Evolutionary conservation across 768 basidiomycete genomes (phyloP).

Genomic region (Gloeostereum incarnatum): DNA sequence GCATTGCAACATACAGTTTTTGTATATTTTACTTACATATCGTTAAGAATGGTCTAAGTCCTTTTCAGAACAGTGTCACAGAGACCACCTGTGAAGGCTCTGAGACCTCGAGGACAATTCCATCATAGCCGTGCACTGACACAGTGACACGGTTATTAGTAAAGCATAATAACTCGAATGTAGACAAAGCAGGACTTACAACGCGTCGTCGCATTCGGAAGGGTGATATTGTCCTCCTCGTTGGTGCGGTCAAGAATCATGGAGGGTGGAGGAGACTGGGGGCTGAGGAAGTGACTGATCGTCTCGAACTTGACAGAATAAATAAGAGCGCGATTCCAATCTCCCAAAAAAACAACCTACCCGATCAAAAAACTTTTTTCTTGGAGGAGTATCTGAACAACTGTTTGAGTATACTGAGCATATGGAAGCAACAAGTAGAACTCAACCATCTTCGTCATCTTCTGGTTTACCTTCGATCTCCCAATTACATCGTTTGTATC

Average conservation of each 20-base stretch:
- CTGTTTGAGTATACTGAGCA: conserved; percentile 4
- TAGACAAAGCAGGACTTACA: conserved; percentile 33
- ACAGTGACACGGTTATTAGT: not conserved
- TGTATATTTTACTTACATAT: no score
- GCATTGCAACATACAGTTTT: no score
- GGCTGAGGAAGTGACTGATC: conserved; percentile 69
- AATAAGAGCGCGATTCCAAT: no score
- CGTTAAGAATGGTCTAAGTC: no score
- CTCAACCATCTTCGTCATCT: conserved; percentile 75
- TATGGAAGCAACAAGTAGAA: conserved; percentile 1
- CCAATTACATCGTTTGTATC: conserved; percentile 90
- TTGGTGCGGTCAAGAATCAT: conserved; percentile 78
- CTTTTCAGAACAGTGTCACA: conserved; percentile 61
- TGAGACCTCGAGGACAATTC: conserved; percentile 72
- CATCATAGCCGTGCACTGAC: conserved; percentile 70
- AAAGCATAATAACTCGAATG: conserved; percentile 7
- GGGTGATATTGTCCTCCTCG: conserved; percentile 60
- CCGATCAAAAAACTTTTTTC: conserved; percentile 64
- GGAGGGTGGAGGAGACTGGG: conserved; percentile 64
- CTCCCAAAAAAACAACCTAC: conserved; percentile 33
- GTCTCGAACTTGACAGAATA: conserved; percentile 50
- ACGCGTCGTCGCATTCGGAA: conserved; percentile 56
- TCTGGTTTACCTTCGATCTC: conserved; percentile 72
- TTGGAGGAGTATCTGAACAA: conserved; percentile 56
- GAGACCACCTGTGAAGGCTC: conserved; percentile 71